Base-by-base conservation (phyloP, 1,139 yeast species). In the Suhomyces kunorum region DNA sequence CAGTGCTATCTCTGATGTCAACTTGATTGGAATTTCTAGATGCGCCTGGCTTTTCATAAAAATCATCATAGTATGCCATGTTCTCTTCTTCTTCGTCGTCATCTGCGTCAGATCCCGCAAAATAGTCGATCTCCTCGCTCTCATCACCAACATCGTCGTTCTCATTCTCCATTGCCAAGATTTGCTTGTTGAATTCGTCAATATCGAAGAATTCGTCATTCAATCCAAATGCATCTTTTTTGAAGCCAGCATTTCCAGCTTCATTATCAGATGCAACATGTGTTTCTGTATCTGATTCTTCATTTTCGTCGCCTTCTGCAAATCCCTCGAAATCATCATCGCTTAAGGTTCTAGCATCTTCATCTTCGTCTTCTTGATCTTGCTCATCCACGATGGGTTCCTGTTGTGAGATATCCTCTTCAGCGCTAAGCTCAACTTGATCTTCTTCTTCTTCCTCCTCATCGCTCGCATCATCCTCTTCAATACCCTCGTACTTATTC, bases 131-230 rank as follows among this genome's bases (percentile, higher is more conserved):
- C 26, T 74, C 80, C 16, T 72, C 81, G n/a, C 71, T 78, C 12
- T 66, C 72, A 22, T 69, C 71, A 32, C 66, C 67, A 11, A 63
- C 63, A 27, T 47, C 61, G 18, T 63, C 13, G 8, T 17, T 63
- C 11, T 67, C 65, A n/a, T 76, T 65, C 55, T 88, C 96, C 54
- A 83, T 74, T 3, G 81, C 87, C 34, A 87, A 61, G 6, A 88
- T 81, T 59, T 89, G 95, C 56, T 79, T 81, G 61, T 89, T 87
- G 66, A 87, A 90, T 34, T 84, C 86, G 49, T 88, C 95, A 28
- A 92, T 79, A 46, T 88, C 82, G 59, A 92, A 92, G 51, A 90
- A 84, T 8, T 81, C 87, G 55, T 88, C 96, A 55, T 90, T 87
- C 32, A 89, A 71, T 2, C 90, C 95, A 53, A 74, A 78, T 2